Evolutionary conservation across 2,329 filamentous ascomycete species (phyloP).

Genomic region (Ascochyta koolunga): DNA sequence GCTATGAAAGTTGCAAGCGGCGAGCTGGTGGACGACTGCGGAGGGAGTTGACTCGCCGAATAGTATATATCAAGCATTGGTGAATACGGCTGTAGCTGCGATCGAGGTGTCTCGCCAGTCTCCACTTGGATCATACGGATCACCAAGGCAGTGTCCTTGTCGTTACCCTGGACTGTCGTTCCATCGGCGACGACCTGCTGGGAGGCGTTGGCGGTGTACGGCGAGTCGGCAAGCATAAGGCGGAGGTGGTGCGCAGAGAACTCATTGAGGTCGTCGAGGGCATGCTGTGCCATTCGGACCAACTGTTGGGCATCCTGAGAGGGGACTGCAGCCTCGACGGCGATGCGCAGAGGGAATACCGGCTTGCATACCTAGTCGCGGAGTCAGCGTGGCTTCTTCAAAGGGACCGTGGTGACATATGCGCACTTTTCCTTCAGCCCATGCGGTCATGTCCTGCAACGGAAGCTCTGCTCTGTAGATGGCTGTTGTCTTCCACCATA

Average conservation of each 20-base stretch:
- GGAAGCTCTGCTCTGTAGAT: conserved; percentile 89
- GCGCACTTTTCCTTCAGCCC: conserved; percentile 84
- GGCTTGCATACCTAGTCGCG: conserved; percentile 77
- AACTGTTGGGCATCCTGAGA: conserved; percentile 73
- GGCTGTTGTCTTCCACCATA: conserved; percentile 95
- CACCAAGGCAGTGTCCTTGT: conserved; percentile 66
- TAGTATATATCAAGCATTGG: conserved; percentile 80
- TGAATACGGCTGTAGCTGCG: conserved; percentile 71
- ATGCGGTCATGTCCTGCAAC: conserved; percentile 82
- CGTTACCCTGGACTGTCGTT: conserved; percentile 38
- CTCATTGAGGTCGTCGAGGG: conserved; percentile 84
- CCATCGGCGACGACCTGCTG: conserved; percentile 41
- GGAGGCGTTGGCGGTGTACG: conserved; percentile 38
- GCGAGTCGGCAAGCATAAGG: conserved; percentile 62
- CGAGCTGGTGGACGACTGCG: conserved; percentile 72
- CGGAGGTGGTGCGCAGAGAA: conserved; percentile 84
- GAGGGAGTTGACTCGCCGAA: conserved; percentile 69
- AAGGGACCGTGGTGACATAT: not conserved
- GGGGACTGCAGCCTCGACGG: conserved; percentile 73
- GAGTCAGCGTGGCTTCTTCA: conserved; percentile 8
- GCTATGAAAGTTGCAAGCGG: conserved; percentile 79
- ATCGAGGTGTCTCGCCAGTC: conserved; percentile 57
- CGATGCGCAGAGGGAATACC: conserved; percentile 84
- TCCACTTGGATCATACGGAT: conserved; percentile 73
- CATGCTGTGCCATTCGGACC: conserved; percentile 80